A percentile compares a stretch with the other conserved stretches of the same genome.
Conservation (phyloP, 495 filamentous ascomycete species). For the Pseudoneurospora amorphoporcata region DNA sequence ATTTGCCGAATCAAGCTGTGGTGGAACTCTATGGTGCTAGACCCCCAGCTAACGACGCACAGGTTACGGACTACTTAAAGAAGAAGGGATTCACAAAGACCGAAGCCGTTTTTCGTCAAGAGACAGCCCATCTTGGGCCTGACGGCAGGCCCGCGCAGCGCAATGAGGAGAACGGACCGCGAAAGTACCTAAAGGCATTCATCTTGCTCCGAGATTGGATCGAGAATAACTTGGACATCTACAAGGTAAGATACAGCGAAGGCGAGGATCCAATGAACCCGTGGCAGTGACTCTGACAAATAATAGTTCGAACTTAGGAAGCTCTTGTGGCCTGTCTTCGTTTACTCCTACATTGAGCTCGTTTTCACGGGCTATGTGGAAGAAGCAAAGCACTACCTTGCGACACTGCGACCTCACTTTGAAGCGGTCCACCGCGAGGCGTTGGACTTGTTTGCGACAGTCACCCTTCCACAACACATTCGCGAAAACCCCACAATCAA, state of each 20-base stretch:
- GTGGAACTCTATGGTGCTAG: not conserved
- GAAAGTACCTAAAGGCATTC: constrained; percentile 67
- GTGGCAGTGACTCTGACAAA: constrained; percentile 19
- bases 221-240: constrained; percentile 81
- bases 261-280: not conserved
- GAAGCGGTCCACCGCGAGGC: constrained; percentile 67
- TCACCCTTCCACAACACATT: constrained; percentile 69
- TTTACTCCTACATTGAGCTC: constrained; percentile 82
- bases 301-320: constrained; percentile 72
- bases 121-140: constrained; percentile 63
- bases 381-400: constrained; percentile 63
- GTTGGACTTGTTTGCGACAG: constrained; percentile 52
- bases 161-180: constrained; percentile 57
- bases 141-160: constrained; percentile 61
- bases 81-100: constrained; percentile 94
- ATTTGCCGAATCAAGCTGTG: not conserved
- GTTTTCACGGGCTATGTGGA: constrained; percentile 59
- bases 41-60: not conserved
- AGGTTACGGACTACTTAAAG: constrained; percentile 93
- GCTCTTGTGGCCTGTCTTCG: constrained; percentile 83
- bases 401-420: constrained; percentile 56
- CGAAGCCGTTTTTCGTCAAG: constrained; percentile 84
- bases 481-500: constrained; percentile 58
- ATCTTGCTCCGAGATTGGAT: constrained; percentile 68
- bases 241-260: constrained; percentile 52